These are phyloP conservation scores for Solanum hybrid DNA, from an alignment of 305 asterid species.

Conservation along the genomic window DNA sequence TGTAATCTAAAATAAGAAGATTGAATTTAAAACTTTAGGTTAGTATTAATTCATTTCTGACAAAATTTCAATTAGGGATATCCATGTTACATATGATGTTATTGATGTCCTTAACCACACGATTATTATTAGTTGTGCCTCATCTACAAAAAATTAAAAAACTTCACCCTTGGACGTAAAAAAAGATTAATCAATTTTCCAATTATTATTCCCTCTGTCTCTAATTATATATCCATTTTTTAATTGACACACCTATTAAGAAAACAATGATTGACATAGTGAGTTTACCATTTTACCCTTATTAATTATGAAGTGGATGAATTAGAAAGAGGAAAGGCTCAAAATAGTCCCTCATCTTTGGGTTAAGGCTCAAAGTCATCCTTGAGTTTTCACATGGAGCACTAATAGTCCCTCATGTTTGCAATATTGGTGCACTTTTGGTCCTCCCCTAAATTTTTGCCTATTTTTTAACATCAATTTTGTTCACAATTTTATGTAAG, in stretches of 20 bases:
- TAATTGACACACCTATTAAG: not conserved
- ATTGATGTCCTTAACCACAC: not conserved
- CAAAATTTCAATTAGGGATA: not conserved
- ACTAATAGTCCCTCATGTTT: too few species aligned
- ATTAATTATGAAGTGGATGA: not conserved
- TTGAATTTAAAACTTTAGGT: not conserved
- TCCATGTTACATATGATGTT: not conserved
- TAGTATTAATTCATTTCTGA: not conserved
- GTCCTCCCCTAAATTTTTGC: too few species aligned
- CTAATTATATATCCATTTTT: too few species aligned
- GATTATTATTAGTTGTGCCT: not conserved
- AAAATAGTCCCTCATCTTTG: too few species aligned
- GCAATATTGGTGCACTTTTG: too few species aligned
- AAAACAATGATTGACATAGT: not conserved
- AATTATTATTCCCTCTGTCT: not conserved
- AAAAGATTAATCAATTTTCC: not conserved
- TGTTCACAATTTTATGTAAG: too few species aligned
- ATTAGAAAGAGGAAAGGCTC: too few species aligned
- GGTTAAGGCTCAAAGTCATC: too few species aligned
- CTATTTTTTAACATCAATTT: too few species aligned
- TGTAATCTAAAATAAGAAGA: not conserved
- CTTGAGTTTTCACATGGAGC: too few species aligned
- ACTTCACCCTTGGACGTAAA: not conserved
- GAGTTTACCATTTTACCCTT: not conserved
- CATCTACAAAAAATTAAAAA: not conserved